Base-by-base conservation (phyloP, 2,329 filamentous ascomycete genomes). In the Daldinia eschscholtzii region DNA sequence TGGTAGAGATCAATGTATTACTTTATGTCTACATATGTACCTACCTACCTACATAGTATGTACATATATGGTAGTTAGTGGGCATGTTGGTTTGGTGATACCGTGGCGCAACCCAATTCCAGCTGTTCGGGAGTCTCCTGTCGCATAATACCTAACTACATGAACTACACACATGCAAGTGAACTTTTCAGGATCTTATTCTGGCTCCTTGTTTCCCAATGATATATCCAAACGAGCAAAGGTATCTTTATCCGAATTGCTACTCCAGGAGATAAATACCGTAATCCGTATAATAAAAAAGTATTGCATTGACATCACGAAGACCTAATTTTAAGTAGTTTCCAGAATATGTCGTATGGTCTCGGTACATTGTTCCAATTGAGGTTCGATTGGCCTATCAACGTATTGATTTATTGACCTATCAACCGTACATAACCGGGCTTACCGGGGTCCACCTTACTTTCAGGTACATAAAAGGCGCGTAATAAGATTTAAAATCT, bases 401-500 rank as follows among this genome's bases (percentile, higher is more conserved):
- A 13, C 18, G n/a, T 13, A 35, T 55, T 6, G n/a, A 55, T 30
- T 18, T 35, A 33, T 9, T 33, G 48, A 13, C 5, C 18, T 13
- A 35, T 55, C 12, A 9, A 55, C 52, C 33, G 50, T 7, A 35
- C 33, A 37, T 37, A 39, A 37, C 30, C 52, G 52, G 52, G 52
- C 52, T 55, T 37, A 30, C 52, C 33, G 33, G 33, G 52, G 13
- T 37, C 52, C 18, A 18, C 53, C 33, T 30, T 39, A 57, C 53
- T 42, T 37, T 30, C 44, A 52, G 6, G 13, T 52, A 50, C 23
- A 50, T 50, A 48, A 10, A 3, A 69, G 52, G 69, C 61, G 66
- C 60, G 63, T 65, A 64, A 63, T 57, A 55, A 69, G 69, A 67
- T 65, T 65, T 57, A 15, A 55, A 59, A 67, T 73, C 70, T 74